Evolutionary conservation across 768 basidiomycete species (phyloP).

Genomic region (Mycena kentingensis): DNA sequence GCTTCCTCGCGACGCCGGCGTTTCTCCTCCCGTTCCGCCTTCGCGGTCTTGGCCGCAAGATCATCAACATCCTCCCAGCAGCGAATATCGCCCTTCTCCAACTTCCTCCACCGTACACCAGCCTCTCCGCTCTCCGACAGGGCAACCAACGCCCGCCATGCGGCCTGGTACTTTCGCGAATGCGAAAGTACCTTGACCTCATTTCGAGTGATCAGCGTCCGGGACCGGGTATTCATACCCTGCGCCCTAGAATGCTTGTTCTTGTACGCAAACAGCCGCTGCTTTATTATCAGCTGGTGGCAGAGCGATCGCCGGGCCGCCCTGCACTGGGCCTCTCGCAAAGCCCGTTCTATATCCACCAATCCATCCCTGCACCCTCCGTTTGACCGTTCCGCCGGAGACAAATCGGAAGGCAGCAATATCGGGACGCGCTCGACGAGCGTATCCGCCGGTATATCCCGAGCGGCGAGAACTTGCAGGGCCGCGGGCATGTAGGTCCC

Average conservation of each 20-base stretch:
- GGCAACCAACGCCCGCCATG: conserved; percentile 1
- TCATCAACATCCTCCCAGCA: background rate
- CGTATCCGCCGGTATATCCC: background rate
- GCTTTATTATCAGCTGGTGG: conserved; percentile 4
- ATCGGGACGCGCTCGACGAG: conserved; percentile 2
- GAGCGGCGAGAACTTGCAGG: background rate
- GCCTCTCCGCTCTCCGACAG: background rate
- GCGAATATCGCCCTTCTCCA: background rate
- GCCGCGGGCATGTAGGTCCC: background rate
- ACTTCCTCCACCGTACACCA: background rate
- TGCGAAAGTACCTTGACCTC: conserved; percentile 6
- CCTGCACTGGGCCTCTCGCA: conserved; percentile 15
- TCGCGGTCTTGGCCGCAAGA: background rate
- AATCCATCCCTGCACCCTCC: conserved; percentile 1
- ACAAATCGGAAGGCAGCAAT: conserved; percentile 4
- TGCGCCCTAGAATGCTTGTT: conserved; percentile 6
- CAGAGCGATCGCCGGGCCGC: conserved; percentile 2
- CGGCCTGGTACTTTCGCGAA: conserved; percentile 9
- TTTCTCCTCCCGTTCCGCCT: background rate
- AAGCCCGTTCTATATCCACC: background rate
- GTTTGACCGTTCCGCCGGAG: background rate
- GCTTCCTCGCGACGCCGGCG: background rate
- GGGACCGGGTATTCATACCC: conserved; percentile 4
- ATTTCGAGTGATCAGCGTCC: conserved; percentile 1
- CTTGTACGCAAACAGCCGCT: background rate